Evolutionary conservation across 179 eudicot genomes (phyloP).

Genomic region (Spergularia azorica): DNA sequence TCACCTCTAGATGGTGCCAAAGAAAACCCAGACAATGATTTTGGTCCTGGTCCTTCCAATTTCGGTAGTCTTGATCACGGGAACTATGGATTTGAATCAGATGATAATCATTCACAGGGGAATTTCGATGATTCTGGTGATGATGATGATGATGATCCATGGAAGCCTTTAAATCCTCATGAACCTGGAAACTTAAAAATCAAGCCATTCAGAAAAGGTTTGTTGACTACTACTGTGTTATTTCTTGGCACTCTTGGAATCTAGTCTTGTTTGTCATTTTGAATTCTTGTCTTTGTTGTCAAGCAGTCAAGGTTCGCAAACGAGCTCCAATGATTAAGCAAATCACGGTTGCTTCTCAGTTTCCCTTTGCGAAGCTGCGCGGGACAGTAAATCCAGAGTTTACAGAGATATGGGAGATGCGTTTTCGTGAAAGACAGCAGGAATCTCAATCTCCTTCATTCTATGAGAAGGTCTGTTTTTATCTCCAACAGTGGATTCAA

Average conservation of each 20-base stretch:
- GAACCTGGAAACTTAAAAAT: slow-evolving; percentile 83
- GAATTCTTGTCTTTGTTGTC: slow-evolving; percentile 17
- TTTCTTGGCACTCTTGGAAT: slow-evolving; percentile 7
- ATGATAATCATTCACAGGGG: slow-evolving; percentile 49
- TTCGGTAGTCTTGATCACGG: slow-evolving; percentile 33
- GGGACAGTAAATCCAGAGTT: slow-evolving; percentile 68
- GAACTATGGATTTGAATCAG: slow-evolving; percentile 49
- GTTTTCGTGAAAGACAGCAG: slow-evolving; percentile 30
- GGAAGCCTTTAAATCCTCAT: slow-evolving; percentile 94
- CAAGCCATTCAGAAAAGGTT: slow-evolving; percentile 85
- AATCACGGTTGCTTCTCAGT: slow-evolving; percentile 39
- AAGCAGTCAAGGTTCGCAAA: slow-evolving; percentile 57
- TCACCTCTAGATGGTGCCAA: slow-evolving; percentile 36
- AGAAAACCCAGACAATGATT: slow-evolving; percentile 28
- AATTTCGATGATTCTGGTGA: slow-evolving; percentile 57
- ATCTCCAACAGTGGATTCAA: not conserved
- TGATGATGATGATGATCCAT: slow-evolving; percentile 72
- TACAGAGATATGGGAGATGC: slow-evolving; percentile 58
- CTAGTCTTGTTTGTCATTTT: slow-evolving; percentile 11
- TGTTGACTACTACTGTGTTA: slow-evolving; percentile 6
- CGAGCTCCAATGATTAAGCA: slow-evolving; percentile 36
- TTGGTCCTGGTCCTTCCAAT: slow-evolving; percentile 43
- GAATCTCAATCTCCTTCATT: slow-evolving; percentile 52
- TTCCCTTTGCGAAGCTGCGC: slow-evolving; percentile 71
- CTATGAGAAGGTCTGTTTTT: slow-evolving; percentile 69